Conservation (phyloP, 2,329 filamentous ascomycete species). For the Elsinoe necatrix region DNA sequence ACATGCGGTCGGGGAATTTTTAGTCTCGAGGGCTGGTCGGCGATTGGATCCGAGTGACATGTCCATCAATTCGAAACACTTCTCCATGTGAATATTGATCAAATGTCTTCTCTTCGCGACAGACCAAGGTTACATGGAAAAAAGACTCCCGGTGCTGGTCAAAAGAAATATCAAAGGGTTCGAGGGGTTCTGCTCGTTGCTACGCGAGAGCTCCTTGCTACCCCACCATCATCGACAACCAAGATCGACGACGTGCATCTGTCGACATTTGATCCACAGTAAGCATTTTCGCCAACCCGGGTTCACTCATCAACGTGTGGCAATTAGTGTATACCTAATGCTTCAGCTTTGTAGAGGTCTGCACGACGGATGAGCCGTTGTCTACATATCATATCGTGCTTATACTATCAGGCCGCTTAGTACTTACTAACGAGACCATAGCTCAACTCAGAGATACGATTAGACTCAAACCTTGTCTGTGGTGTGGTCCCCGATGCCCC, state of each 20-base stretch:
- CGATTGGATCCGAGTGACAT: background rate
- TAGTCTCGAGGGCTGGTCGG: background rate
- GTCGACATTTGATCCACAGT: background rate
- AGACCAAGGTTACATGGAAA: background rate
- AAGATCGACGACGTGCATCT: conserved; percentile 9
- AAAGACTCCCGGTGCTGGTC: background rate
- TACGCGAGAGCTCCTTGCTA: conserved; percentile 1
- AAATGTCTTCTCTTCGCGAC: background rate
- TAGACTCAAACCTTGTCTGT: background rate
- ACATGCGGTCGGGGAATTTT: conserved; percentile 3
- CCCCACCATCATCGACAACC: conserved; percentile 6
- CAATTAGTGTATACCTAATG: background rate
- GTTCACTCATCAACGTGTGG: background rate
- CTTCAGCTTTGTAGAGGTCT: too few species aligned
- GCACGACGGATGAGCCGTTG: too few species aligned
- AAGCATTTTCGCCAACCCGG: too few species aligned
- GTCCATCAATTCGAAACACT: conserved; percentile 2
- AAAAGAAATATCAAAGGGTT: background rate
- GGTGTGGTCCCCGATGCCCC: background rate
- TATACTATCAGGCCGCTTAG: too few species aligned
- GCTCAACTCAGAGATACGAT: background rate
- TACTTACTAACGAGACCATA: background rate
- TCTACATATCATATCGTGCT: too few species aligned
- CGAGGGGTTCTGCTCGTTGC: background rate
- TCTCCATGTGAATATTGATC: background rate